phyloP scores from a whole-genome alignment of 2,329 filamentous ascomycete species.

The Stylonectria norvegica region DNA sequence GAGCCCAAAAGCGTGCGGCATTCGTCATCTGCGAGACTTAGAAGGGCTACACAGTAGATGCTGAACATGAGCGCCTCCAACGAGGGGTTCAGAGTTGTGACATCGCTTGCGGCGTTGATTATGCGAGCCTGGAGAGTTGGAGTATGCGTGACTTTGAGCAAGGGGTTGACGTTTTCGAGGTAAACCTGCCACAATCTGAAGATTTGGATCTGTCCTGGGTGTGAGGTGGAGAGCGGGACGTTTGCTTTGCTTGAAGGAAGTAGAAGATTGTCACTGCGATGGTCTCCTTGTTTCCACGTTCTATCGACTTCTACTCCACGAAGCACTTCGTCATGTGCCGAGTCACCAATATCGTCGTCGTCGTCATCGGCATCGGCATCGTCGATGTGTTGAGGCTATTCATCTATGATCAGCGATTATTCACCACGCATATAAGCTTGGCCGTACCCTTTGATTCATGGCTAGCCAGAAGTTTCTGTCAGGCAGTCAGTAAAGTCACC shows the following conservation, averaged over 20 bases:
- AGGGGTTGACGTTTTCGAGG: conserved; percentile 55
- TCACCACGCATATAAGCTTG: no score
- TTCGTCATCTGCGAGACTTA: conserved; percentile 41
- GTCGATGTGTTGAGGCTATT: no score
- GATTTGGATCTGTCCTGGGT: conserved; percentile 45
- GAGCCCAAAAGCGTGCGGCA: conserved; percentile 41
- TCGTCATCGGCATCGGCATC: no score
- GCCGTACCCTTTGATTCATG: conserved; percentile 41
- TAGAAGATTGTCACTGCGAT: conserved; percentile 48
- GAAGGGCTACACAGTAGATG: conserved; percentile 43
- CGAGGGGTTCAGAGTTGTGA: conserved; percentile 35
- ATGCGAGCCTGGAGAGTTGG: conserved; percentile 52
- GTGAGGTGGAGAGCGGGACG: conserved; percentile 47
- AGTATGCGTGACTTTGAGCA: conserved; percentile 57
- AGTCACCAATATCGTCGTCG: not conserved
- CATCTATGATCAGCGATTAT: no score
- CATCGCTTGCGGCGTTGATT: conserved; percentile 45
- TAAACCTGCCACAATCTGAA: conserved; percentile 56
- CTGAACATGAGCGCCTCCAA: conserved; percentile 57
- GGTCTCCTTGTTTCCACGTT: conserved; percentile 48
- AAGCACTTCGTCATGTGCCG: not conserved
- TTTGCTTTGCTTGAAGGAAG: conserved; percentile 43
- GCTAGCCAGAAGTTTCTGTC: conserved; percentile 47
- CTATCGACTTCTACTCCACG: conserved; percentile 35
- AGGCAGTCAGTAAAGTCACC: not conserved